Base-by-base conservation (phyloP, 2,329 filamentous ascomycete genomes). In the Capronia coronata region DNA sequence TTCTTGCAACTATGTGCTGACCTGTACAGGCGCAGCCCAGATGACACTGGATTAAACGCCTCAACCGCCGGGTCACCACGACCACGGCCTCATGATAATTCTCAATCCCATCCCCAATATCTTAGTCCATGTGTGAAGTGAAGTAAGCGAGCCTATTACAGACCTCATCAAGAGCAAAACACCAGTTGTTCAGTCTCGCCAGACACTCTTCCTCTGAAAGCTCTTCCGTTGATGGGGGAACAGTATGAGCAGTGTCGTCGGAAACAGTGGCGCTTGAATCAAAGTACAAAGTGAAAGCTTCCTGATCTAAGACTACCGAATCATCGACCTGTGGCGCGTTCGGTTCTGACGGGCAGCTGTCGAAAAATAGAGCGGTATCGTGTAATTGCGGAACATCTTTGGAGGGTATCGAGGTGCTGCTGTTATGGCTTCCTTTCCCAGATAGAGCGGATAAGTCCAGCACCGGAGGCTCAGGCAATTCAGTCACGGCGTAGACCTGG, bases 401-500 rank as follows among this genome's bases (percentile, higher is more conserved):
- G 11, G 35, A 27, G 11, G 44, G 22, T 25, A 46, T 51, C 2
- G 43, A 43, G 13, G 40, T 18, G 34, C 19, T 45, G 7, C 23
- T 25, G 32, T 19, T 35, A 6, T 40, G 45, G n/a, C 11, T 16
- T 16, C 75, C 69, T 75, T 93, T 93, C 62, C 85, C 86, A 3
- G 83, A 83, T n/a, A 93, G 73, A 19, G 76, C 64, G 19, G 78
- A 74, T 4, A 78, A 69, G 53, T 79, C 75, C 38, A 90, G 75
- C 37, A 67, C 61, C 3, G 84, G 83, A 21, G 84, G 72, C 58
- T 83, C 77, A 1, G 84, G 83, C 1, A 86, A 77, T 56, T 86
- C 80, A n/a, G 79, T 68, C 13, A 90, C 79, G 43, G 87, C 79
- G 62, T 86, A 94, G 42, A 75, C 68, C 11, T 70, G 62, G 7